phyloP scores from a whole-genome alignment of 208 protist genomes.

The Wallacemonas sp. region DNA sequence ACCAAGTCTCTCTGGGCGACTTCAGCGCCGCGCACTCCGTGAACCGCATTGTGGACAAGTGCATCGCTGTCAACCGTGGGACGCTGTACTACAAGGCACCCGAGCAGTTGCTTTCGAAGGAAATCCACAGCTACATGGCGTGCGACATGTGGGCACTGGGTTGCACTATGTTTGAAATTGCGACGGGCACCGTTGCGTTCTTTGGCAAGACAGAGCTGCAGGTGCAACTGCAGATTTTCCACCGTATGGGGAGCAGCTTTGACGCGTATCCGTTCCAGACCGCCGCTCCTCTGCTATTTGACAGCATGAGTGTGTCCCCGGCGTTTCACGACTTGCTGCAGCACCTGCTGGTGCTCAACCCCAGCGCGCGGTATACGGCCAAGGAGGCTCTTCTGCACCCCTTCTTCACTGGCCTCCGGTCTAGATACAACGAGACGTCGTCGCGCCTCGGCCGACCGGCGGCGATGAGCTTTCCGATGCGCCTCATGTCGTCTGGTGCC shows the following conservation, averaged over 20 bases:
- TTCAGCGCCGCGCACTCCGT: slow-evolving; percentile 73
- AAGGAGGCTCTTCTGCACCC: slow-evolving; percentile 57
- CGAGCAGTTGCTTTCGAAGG: slow-evolving; percentile 66
- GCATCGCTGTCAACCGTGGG: slow-evolving; percentile 40
- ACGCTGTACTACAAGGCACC: slow-evolving; percentile 83
- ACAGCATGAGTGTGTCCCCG: slow-evolving; percentile 35
- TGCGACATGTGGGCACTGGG: slow-evolving; percentile 83
- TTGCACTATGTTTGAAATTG: slow-evolving; percentile 76
- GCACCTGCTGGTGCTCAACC: slow-evolving; percentile 64
- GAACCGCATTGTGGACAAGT: slow-evolving; percentile 17
- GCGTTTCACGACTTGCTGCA: slow-evolving; percentile 49
- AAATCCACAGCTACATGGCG: slow-evolving; percentile 38
- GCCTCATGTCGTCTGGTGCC: neutral
- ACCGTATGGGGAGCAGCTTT: slow-evolving; percentile 59
- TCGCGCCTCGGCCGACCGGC: slow-evolving; percentile 2
- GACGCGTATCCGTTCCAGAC: slow-evolving; percentile 39
- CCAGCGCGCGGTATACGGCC: slow-evolving; percentile 43
- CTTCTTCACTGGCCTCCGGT: slow-evolving; percentile 43
- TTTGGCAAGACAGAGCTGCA: slow-evolving; percentile 60
- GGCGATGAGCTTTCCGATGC: slow-evolving; percentile 15
- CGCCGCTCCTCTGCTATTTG: slow-evolving; percentile 37
- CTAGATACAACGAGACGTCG: neutral
- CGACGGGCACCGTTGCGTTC: slow-evolving; percentile 53
- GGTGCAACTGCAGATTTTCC: slow-evolving; percentile 64
- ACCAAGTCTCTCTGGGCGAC: slow-evolving; percentile 54